Evolutionary conservation across 2,329 filamentous ascomycete genomes (phyloP), one percentile per base, ranked within the genome.

Genomic region (Lachnellula subtilissima): DNA sequence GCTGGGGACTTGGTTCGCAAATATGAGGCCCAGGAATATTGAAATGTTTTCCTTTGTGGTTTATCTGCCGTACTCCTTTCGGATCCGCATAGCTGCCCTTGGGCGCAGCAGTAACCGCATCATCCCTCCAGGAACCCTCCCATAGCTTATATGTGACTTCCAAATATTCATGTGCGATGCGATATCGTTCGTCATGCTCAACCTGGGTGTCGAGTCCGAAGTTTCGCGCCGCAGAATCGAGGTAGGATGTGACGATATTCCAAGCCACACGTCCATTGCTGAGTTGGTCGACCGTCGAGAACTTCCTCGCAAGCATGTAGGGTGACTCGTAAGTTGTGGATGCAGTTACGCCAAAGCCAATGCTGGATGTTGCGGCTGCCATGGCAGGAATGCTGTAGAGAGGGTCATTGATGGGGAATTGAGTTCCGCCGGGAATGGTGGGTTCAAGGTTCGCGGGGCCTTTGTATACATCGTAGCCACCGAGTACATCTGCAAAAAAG

Each of bases 351-450:
- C 85, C 85, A 58, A 89, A 88, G 0, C 80, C 83, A 19, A 89
- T 78, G 56, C 76, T 86, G 60, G 81, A 78, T 0, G 86, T 88
- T 0, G 76, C 85, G 1, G 85, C 84, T 0, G 85, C 85, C 84
- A 88, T 87, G 2, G 85, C 84, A 2, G 84, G 77, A 0, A 88
- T 75, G 2, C 84, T 77, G 1, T 80, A 78, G 1, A 88, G 66
- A 0, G 85, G 85, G 66, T 89, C 85, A 58, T 86, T 87, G n/a
- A 88, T 82, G 0, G 86, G 86, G 79, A 83, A 88, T 69, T 89
- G 86, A 0, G 85, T 83, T 1, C 83, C 86, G 0, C 83, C 82
- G 0, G 76, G 68, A 49, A 86, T 79, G 0, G 84, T 82, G 0
- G 85, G 79, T 2, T 80, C 77, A 2, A 88, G 74, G 57, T 81